Evolutionary conservation across 495 filamentous ascomycete genomes (phyloP), one percentile per base, ranked within the genome.

Genomic region (Antarctomyces pellizariae): DNA sequence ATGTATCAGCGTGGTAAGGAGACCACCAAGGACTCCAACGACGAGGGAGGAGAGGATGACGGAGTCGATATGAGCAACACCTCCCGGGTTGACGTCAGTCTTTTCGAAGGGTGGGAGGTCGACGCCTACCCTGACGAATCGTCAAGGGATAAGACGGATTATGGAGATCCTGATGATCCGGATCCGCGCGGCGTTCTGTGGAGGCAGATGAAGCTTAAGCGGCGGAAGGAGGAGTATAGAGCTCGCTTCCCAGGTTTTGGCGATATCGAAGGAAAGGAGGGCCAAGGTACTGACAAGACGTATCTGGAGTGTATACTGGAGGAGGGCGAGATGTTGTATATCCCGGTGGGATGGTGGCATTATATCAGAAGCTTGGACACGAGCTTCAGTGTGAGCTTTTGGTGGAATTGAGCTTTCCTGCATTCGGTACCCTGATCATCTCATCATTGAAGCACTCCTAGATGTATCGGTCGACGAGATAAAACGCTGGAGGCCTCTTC

Each of bases 291-390:
- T n/a, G n/a, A n/a, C n/a, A n/a, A n/a, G n/a, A n/a, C n/a, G 27
- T 92, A 74, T 48, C 47, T 80, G 7, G 86, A 97, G 42, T 71
- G 65, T 9, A 62, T 95, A 0, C 45, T 97, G 13, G 63, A 59
- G 18, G 69, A 70, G 15, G 86, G 84, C 0, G 80, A 97, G 32
- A 73, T 65, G 37, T 44, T 99, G 33, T 91, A 90, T 52, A 82
- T 99, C 28, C 86, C 86, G 3, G 57, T 76, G 2, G 86, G 84
- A 11, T 99, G 86, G 86, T 99, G 86, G 86, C 86, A 99, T 56
- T 95, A 92, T 59, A 79, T 99, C 3, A 57, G 74, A 35, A 77
- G 77, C 18, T 41, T 93, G 44, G 75, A 62, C 29, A 72, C 72
- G 18, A 91, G 86, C 34, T 75, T 89, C 36, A 95, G 89, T 42